Conservation (phyloP, 1,284 basidiomycete genomes). For the Irpex rosettiformis region DNA sequence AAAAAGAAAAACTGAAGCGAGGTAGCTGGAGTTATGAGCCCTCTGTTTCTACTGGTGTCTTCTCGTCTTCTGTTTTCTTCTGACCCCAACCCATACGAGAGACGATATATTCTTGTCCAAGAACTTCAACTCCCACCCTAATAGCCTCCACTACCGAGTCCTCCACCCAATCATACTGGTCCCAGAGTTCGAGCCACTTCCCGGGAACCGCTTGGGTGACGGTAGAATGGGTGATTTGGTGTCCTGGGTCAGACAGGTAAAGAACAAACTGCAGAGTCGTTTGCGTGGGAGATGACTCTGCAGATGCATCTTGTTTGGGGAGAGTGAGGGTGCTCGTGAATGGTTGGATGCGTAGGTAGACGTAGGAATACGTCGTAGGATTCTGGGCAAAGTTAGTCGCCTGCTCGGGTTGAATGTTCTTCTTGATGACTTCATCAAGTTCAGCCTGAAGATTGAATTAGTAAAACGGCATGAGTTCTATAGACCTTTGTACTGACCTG, state of each 20-base stretch:
- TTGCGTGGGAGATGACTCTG: constrained; percentile 20
- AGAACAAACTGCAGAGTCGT: constrained; percentile 83
- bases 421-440: constrained; percentile 73
- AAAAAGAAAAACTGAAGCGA: too few relatives aligned
- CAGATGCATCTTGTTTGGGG: constrained; percentile 18
- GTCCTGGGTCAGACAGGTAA: constrained; percentile 77
- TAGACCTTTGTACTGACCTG: constrained; percentile 56
- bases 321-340: constrained; percentile 61
- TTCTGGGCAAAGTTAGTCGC: constrained; percentile 45
- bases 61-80: constrained; percentile 19
- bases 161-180: constrained; percentile 94
- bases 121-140: constrained; percentile 76
- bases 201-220: constrained; percentile 79
- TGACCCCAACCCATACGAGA: constrained; percentile 74
- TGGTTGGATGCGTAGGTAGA: constrained; percentile 94
- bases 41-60: too few relatives aligned
- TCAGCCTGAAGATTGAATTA: constrained; percentile 53
- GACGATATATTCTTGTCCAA: constrained; percentile 86
- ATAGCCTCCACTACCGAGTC: constrained; percentile 86
- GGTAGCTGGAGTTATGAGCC: too few relatives aligned
- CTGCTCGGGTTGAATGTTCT: constrained; percentile 37
- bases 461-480: constrained; percentile 5
- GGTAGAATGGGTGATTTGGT: constrained; percentile 73
- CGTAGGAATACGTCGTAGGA: constrained; percentile 86
- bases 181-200: constrained; percentile 84